These are phyloP conservation scores for Thinopyrum obtusiflorum DNA, from an alignment of 202 grass and related monocot genomes.

Conservation along the genomic window DNA sequence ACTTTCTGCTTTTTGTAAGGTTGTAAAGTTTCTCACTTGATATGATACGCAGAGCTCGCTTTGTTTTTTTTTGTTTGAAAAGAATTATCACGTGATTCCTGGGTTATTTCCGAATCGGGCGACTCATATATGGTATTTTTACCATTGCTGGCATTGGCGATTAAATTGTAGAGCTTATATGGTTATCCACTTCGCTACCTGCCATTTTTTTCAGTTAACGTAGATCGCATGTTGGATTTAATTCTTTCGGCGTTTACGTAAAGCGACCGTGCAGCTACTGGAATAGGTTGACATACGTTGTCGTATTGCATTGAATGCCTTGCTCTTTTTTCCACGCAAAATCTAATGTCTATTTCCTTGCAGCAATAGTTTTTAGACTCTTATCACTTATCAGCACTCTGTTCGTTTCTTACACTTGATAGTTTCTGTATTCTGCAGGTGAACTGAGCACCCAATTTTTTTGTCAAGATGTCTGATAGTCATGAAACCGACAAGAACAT, in stretches of 20 bases:
- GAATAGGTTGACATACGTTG: not conserved
- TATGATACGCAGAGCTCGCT: not conserved
- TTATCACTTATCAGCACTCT: not conserved
- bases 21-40: not conserved
- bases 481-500: slow-evolving; percentile 87
- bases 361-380: not conserved
- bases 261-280: not conserved
- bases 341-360: not conserved
- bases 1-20: not conserved
- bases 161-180: slow-evolving; percentile 7
- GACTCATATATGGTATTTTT: not conserved
- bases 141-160: not conserved
- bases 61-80: not conserved
- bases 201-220: not conserved
- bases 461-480: slow-evolving; percentile 62
- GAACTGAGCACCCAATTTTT: slow-evolving; percentile 33
- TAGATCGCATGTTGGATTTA: slow-evolving; percentile 17
- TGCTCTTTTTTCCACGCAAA: not conserved
- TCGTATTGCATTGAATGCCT: not conserved
- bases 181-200: not conserved
- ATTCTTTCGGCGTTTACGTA: not conserved
- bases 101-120: not conserved
- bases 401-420: not conserved
- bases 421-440: slow-evolving; percentile 25
- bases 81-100: not conserved